phyloP scores from a whole-genome alignment of 176 grass and related monocot genomes.

The Musa troglodytarum region DNA sequence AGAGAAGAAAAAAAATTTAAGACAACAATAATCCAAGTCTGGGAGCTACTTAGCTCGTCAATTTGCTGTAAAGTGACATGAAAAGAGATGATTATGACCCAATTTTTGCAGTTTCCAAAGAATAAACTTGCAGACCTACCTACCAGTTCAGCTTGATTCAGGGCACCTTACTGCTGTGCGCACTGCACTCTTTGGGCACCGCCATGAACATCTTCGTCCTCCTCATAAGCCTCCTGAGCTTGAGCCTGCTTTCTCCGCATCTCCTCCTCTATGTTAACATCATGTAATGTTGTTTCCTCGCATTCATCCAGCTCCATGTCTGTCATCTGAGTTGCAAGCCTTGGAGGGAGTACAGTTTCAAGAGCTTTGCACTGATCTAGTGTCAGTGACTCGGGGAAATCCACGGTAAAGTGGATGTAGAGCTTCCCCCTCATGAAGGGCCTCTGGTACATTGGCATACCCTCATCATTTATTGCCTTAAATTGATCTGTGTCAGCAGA shows the following conservation, averaged over 20 bases:
- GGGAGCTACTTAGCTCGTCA: neutral
- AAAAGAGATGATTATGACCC: no score
- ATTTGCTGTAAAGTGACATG: no score
- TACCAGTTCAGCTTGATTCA: neutral
- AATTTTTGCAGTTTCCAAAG: neutral
- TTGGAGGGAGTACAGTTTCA: constrained; percentile 40
- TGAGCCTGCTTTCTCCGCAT: constrained; percentile 59
- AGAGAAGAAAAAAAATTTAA: no score
- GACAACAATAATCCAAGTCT: no score
- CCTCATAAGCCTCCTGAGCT: constrained; percentile 71
- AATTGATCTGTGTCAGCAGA: constrained; percentile 42
- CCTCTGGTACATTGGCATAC: constrained; percentile 81
- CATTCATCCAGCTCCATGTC: constrained; percentile 90
- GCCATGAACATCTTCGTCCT: constrained; percentile 58
- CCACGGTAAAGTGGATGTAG: constrained; percentile 79
- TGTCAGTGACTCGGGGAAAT: constrained; percentile 55
- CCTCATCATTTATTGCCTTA: constrained; percentile 80
- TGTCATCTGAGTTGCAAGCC: constrained; percentile 32
- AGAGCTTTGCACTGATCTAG: constrained; percentile 68
- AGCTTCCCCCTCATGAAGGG: constrained; percentile 87
- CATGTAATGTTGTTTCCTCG: constrained; percentile 65
- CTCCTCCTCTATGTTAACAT: constrained; percentile 76
- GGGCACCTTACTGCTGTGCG: constrained; percentile 49
- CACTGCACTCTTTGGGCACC: constrained; percentile 74
- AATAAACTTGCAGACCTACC: neutral